Conservation (phyloP, 148 eudicot genomes). For the Mesembryanthemum crystallinum region DNA sequence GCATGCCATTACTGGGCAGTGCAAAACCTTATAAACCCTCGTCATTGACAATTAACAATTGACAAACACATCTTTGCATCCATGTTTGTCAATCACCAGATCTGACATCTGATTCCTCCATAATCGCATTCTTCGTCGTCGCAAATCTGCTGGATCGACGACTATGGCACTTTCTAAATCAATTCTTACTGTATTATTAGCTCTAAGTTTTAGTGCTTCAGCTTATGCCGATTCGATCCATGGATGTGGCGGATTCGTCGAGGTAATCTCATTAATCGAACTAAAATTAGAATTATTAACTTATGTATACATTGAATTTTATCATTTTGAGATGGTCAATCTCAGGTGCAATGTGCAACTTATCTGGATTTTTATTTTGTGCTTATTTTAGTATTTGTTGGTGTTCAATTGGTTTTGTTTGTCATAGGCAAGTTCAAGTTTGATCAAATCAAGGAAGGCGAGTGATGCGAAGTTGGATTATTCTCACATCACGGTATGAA, state of each 20-base stretch:
- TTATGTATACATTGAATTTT: background rate
- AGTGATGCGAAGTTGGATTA: slow-evolving; percentile 83
- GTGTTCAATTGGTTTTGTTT: background rate
- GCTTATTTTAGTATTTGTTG: slow-evolving; percentile 6
- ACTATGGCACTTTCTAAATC: slow-evolving; percentile 15
- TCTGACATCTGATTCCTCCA: slow-evolving; percentile 17
- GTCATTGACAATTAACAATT: slow-evolving; percentile 2
- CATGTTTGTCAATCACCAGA: slow-evolving; percentile 16
- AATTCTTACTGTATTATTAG: slow-evolving; percentile 11
- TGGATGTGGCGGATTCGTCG: slow-evolving; percentile 96
- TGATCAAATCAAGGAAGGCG: slow-evolving; percentile 84
- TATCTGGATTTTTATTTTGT: background rate
- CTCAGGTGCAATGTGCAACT: background rate
- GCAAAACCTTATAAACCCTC: slow-evolving; percentile 16
- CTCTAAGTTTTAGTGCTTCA: slow-evolving; percentile 20
- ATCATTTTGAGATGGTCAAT: background rate
- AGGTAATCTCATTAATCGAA: slow-evolving; percentile 36
- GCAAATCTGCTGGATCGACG: background rate
- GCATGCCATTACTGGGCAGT: background rate
- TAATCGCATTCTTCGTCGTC: background rate
- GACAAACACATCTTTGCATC: background rate
- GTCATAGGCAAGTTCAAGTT: slow-evolving; percentile 70
- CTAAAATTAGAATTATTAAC: background rate
- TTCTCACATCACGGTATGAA: slow-evolving; percentile 85
- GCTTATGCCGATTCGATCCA: slow-evolving; percentile 71